Conservation (phyloP, 352 stramenopile species). For the Phytophthora chlamydospora region DNA sequence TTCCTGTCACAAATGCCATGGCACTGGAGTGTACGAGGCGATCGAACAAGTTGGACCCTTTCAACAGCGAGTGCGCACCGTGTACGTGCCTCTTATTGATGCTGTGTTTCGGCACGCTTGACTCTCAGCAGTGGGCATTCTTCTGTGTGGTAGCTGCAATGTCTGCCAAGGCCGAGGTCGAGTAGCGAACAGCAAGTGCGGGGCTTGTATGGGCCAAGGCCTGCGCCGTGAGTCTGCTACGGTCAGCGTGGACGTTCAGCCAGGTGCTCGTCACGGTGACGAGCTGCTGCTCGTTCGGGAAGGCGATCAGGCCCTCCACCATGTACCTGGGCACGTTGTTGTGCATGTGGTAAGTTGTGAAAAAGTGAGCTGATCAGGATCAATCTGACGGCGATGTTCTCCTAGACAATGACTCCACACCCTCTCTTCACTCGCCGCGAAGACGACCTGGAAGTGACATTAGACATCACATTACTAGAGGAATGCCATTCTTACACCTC, state of each 20-base stretch:
- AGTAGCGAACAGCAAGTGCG: constrained; percentile 46
- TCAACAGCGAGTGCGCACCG: constrained; percentile 45
- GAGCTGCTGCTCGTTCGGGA: constrained; percentile 22
- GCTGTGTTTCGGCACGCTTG: too few relatives aligned
- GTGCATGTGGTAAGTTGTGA: constrained; percentile 14
- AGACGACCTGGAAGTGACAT: constrained; percentile 78
- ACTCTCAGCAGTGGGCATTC: too few relatives aligned
- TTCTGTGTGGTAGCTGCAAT: constrained; percentile 33
- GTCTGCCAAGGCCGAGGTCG: constrained; percentile 42
- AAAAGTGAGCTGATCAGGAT: not conserved
- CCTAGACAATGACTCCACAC: constrained; percentile 12
- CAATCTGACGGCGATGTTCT: not conserved
- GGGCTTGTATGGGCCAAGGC: constrained; percentile 39
- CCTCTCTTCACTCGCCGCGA: constrained; percentile 84
- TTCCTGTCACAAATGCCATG: constrained; percentile 46
- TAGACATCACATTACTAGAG: constrained; percentile 94
- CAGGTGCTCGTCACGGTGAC: constrained; percentile 46
- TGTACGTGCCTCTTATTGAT: constrained; percentile 24
- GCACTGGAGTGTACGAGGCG: constrained; percentile 35
- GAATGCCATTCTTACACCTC: not conserved
- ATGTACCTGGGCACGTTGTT: constrained; percentile 4
- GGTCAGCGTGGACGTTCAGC: constrained; percentile 32
- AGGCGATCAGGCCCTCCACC: constrained; percentile 1
- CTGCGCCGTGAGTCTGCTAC: constrained; percentile 27
- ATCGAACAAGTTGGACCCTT: constrained; percentile 46